Conservation (phyloP, 768 basidiomycete species). For the Xerocomellus dryophilus region DNA sequence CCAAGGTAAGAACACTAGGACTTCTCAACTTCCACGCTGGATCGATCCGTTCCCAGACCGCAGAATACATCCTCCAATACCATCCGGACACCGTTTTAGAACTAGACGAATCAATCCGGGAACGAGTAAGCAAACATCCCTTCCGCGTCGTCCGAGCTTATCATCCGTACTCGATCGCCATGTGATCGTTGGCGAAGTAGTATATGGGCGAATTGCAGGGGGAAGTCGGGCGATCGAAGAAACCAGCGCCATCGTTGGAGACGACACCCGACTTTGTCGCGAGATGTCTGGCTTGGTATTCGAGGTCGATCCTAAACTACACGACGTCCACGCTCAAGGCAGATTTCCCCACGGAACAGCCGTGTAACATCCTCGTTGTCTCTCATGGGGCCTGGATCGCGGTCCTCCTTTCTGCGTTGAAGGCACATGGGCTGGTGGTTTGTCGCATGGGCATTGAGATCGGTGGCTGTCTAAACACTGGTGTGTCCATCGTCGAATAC, state of each 20-base stretch:
- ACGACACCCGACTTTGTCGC: slow-evolving; percentile 37
- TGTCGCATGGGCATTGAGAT: slow-evolving; percentile 33
- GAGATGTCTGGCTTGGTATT: slow-evolving; percentile 66
- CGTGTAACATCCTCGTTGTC: slow-evolving; percentile 49
- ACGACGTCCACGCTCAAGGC: slow-evolving; percentile 16
- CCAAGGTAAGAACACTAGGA: slow-evolving; percentile 45
- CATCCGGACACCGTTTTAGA: slow-evolving; percentile 48
- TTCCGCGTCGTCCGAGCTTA: neutral
- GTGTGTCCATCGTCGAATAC: slow-evolving; percentile 59
- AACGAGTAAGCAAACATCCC: slow-evolving; percentile 48
- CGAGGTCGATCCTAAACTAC: slow-evolving; percentile 39
- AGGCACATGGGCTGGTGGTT: slow-evolving; percentile 38
- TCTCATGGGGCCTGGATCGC: slow-evolving; percentile 67
- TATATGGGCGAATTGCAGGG: slow-evolving; percentile 65
- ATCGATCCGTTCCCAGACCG: slow-evolving; percentile 47
- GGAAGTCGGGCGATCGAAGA: slow-evolving; percentile 15
- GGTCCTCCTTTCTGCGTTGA: slow-evolving; percentile 47
- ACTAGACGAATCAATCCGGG: slow-evolving; percentile 50
- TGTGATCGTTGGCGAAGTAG: slow-evolving; percentile 32
- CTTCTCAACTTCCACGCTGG: neutral
- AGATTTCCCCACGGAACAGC: slow-evolving; percentile 30
- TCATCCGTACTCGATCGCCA: neutral
- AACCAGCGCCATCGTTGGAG: slow-evolving; percentile 25
- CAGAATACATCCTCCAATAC: slow-evolving; percentile 54
- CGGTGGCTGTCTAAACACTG: slow-evolving; percentile 26